These are phyloP conservation scores for Nigrospora oryzae DNA, from an alignment of 2,329 filamentous ascomycete species.

Conservation along the genomic window DNA sequence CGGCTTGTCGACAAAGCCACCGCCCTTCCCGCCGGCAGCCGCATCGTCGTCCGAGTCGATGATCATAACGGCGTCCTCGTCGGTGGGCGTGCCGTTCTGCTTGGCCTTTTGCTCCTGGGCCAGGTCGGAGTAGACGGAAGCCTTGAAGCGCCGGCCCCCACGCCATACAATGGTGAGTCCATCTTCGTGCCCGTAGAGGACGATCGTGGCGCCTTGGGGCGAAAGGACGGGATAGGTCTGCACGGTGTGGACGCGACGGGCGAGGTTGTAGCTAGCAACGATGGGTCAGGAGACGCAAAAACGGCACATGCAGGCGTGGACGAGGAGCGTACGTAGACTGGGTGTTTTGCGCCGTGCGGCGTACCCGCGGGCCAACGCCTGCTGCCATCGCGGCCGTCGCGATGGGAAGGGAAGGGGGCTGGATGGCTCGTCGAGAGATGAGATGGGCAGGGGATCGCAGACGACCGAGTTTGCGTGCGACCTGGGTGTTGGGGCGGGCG, in stretches of 20 bases:
- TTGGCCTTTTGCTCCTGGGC: conserved; percentile 27
- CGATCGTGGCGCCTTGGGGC: conserved; percentile 53
- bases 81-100: conserved; percentile 37
- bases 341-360: conserved; percentile 25
- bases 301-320: background rate
- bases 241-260: conserved; percentile 48
- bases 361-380: conserved; percentile 19
- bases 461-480: too few species aligned
- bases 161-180: conserved; percentile 55
- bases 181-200: conserved; percentile 56
- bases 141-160: conserved; percentile 52
- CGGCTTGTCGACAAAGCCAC: conserved; percentile 40
- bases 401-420: too few species aligned
- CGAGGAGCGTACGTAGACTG: conserved; percentile 22
- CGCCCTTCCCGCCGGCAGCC: conserved; percentile 13
- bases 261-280: conserved; percentile 46
- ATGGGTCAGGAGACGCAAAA: conserved; percentile 4
- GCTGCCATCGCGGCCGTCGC: conserved; percentile 13
- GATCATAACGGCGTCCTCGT: conserved; percentile 52
- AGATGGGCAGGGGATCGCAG: too few species aligned
- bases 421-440: too few species aligned
- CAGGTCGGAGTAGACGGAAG: conserved; percentile 22
- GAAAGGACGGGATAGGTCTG: conserved; percentile 54
- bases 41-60: conserved; percentile 57
- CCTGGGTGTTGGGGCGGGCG: too few species aligned